Evolutionary conservation across 192 early-diverging fungal genomes (phyloP), one percentile per base, ranked within the genome.

Genomic region (Cladochytrium replicatum): DNA sequence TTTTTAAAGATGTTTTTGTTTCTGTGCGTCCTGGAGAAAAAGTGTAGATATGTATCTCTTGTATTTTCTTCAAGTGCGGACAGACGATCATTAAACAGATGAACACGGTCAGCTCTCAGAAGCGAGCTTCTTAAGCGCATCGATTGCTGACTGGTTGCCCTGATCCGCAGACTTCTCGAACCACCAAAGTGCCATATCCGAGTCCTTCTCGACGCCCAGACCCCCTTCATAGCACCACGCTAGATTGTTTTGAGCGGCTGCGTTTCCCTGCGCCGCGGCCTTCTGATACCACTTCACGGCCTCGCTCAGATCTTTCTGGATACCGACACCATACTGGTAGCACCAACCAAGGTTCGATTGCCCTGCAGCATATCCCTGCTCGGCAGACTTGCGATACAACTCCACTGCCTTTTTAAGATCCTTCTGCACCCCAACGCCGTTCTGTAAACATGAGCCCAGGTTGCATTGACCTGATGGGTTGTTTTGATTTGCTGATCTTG

Each of bases 281-380:
- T 60, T 41, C 21, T 57, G 48, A 39, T 75, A 84, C 61, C 69
- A 83, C 32, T 68, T 48, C 11, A 81, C 58, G 1, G 81, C 81
- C 28, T 75, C 50, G 37, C 47, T 6, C 0, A 29, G 23, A 17
- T 46, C 45, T 5, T 4, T 4, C 6, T 4, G 26, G 7, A 79
- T 65, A 1, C 82, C 82, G 43, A 74, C 61, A 17, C 80, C 82
- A 46, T 61, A 69, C 4, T 69, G 68, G 58, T 73, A 83, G 43
- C 80, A 84, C 32, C 65, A 71, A 9, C 77, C 82, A 31, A 83
- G 58, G 23, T 71, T 80, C 43, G 64, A 65, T 49, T 77, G 70
- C 5, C 74, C 78, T 32, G 58, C 49, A 21, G 68, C 59, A 46
- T 80, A 57, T 32, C 76, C 74, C 50, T 80, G 71, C 7, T 60